Base-by-base conservation (phyloP, 169 alveolate genomes). In the Eimeria necatrix region DNA sequence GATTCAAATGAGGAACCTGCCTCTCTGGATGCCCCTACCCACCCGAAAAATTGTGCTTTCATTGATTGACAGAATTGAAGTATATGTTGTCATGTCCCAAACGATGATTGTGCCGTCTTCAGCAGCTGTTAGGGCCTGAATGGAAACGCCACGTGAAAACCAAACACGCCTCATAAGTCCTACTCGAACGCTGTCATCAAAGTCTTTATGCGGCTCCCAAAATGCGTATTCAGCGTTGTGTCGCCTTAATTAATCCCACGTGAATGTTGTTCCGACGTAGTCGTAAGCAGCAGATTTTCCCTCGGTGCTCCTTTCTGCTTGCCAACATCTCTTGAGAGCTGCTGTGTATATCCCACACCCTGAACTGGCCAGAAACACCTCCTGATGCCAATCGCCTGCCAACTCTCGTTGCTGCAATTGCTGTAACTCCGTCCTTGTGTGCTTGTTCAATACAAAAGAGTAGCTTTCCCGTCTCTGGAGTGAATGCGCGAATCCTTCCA, bases 91-190 rank as follows among this genome's bases (percentile, higher is more conserved):
- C 76, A 98, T 94, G 95, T 98, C 99, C 99, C 99, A 98, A 81
- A 98, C 98, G 73, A 98, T 98, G 95, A 99, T 97, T 48, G 98
- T 97, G 49, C 99, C 99, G 91, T 98, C 99, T 46, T 98, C 97
- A 24, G 99, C 97, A n/a, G 99, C 99, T 18, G 98, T 93, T 24
- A 98, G 98, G 32, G 99, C 99, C 97, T 97, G 97, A 41, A 96
- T 81, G 24, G 90, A 81, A 26, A 52, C 24, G 90, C 8, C 73
- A 26, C 52, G 52, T 52, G 90, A 71, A 53, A 22, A 52, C 8
- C 16, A 53, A n/a, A 59, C 22, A 24, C 22, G 18, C 49, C 53
- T 18, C 51, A 48, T 48, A 46, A 48, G 48, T 18, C 20, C 51
- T 3, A 76, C n/a, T 46, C 64, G 20, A 61, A 9, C 68, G 64